Evolutionary conservation across 257 asterid species (phyloP).

Genomic region (Salvia miltiorrhiza): DNA sequence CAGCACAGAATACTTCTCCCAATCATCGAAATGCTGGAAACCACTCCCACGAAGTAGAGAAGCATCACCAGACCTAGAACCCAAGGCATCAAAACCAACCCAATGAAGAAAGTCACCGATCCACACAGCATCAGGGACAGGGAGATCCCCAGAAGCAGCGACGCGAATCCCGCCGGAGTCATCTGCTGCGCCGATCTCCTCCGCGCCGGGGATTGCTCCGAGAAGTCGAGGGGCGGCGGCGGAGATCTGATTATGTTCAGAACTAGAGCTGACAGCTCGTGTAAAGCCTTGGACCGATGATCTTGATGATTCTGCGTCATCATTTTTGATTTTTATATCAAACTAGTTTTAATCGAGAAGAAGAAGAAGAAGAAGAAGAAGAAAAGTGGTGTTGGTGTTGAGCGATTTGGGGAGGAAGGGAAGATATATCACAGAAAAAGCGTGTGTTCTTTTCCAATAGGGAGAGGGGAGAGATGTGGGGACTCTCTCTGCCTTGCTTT

Average conservation of each 20-base stretch:
- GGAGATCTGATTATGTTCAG: constrained; percentile 44
- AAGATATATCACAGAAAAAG: constrained; percentile 1
- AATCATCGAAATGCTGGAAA: constrained; percentile 70
- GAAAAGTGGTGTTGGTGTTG: neutral
- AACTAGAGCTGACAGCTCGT: constrained; percentile 41
- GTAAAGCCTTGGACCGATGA: constrained; percentile 31
- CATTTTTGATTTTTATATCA: constrained; percentile 11
- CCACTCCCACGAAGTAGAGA: constrained; percentile 56
- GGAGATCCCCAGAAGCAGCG: constrained; percentile 65
- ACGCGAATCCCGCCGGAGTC: constrained; percentile 75
- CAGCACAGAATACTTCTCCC: constrained; percentile 49
- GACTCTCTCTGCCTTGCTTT: neutral
- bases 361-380: neutral
- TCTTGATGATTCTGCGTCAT: constrained; percentile 33
- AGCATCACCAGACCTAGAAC: constrained; percentile 53
- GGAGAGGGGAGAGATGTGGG: neutral
- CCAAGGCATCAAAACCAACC: constrained; percentile 91
- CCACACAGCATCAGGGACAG: constrained; percentile 78
- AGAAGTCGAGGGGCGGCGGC: constrained; percentile 21
- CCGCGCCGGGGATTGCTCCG: constrained; percentile 11
- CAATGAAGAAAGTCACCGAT: constrained; percentile 78
- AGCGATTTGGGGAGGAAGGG: neutral
- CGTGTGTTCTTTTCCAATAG: neutral
- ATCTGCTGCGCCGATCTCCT: constrained; percentile 41
- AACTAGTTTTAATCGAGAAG: no score